phyloP scores from a whole-genome alignment of 2,329 filamentous ascomycete genomes.

The Talaromyces marneffei region DNA sequence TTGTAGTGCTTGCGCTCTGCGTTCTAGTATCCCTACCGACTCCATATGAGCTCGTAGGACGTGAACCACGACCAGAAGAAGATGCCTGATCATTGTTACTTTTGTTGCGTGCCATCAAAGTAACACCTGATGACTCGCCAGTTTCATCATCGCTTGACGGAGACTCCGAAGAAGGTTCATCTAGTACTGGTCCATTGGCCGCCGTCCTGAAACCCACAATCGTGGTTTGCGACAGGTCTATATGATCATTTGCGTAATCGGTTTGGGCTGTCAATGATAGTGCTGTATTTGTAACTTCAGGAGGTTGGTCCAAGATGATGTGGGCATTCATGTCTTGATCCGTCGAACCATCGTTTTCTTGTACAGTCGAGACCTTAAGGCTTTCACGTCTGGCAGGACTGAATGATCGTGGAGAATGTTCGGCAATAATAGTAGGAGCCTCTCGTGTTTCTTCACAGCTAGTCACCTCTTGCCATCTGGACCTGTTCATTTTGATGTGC shows the following conservation, averaged over 20 bases:
- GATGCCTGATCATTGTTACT: constrained; percentile 8
- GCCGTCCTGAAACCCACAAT: constrained; percentile 7
- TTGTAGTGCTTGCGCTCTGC: constrained; percentile 39
- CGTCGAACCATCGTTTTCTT: constrained; percentile 2
- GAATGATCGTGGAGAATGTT: constrained; percentile 31
- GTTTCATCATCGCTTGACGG: constrained; percentile 5
- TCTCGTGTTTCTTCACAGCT: constrained; percentile 24
- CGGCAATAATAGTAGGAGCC: constrained; percentile 14
- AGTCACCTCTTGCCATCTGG: constrained; percentile 53
- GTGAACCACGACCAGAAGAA: constrained; percentile 32
- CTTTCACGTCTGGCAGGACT: constrained; percentile 23
- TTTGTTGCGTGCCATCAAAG: neutral
- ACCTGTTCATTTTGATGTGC: constrained; percentile 72
- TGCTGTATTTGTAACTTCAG: neutral
- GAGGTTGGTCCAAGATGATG: constrained; percentile 9
- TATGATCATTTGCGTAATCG: constrained; percentile 3
- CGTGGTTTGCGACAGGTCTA: constrained; percentile 10
- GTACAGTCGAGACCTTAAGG: constrained; percentile 16
- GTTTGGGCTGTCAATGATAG: constrained; percentile 1
- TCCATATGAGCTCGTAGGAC: constrained; percentile 30
- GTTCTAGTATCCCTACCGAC: constrained; percentile 35
- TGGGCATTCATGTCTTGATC: neutral
- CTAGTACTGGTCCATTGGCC: neutral
- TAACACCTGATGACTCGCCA: constrained; percentile 8
- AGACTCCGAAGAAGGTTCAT: neutral